Percentiles rank a stretch among this genome's conserved stretches.
Evolutionary conservation across 2,329 filamentous ascomycete species (phyloP).

Genomic region (Stachybotrys chartarum): DNA sequence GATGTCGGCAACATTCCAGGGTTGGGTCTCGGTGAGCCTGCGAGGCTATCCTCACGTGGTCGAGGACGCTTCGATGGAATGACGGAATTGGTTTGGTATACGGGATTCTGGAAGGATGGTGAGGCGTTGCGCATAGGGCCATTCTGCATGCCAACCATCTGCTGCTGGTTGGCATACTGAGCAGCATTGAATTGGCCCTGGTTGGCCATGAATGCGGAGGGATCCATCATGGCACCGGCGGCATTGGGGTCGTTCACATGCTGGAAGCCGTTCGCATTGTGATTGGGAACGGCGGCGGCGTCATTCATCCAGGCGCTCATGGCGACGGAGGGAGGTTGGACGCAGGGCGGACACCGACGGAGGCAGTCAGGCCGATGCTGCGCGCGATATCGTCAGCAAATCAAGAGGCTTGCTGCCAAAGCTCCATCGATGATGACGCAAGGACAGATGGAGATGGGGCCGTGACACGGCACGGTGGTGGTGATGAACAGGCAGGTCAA

Average conservation of each 20-base stretch:
- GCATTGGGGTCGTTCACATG: slow-evolving; percentile 56
- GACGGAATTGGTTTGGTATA: slow-evolving; percentile 78
- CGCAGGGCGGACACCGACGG: background rate
- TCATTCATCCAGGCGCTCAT: slow-evolving; percentile 72
- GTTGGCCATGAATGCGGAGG: slow-evolving; percentile 55
- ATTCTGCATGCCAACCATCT: slow-evolving; percentile 66
- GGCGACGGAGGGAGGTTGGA: slow-evolving; percentile 29
- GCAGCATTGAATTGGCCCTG: slow-evolving; percentile 52
- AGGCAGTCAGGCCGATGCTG: slow-evolving; percentile 31
- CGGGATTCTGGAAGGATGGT: slow-evolving; percentile 66
- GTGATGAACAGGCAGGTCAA: slow-evolving; percentile 27
- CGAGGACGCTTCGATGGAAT: slow-evolving; percentile 85
- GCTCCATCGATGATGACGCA: slow-evolving; percentile 32
- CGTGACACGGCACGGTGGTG: slow-evolving; percentile 39
- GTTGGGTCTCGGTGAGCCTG: slow-evolving; percentile 72
- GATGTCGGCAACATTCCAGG: slow-evolving; percentile 70
- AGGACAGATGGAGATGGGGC: slow-evolving; percentile 34
- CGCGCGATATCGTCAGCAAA: slow-evolving; percentile 36
- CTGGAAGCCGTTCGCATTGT: slow-evolving; percentile 63
- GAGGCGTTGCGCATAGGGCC: slow-evolving; percentile 78
- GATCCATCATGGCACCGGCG: slow-evolving; percentile 56
- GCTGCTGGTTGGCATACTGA: slow-evolving; percentile 48
- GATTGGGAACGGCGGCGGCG: slow-evolving; percentile 58
- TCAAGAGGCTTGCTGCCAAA: slow-evolving; percentile 28
- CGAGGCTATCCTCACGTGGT: slow-evolving; percentile 75